Percentiles rank a stretch among this genome's conserved stretches.
phyloP scores from a whole-genome alignment of 2,329 filamentous ascomycete species.

The Ophiostoma piceae region DNA sequence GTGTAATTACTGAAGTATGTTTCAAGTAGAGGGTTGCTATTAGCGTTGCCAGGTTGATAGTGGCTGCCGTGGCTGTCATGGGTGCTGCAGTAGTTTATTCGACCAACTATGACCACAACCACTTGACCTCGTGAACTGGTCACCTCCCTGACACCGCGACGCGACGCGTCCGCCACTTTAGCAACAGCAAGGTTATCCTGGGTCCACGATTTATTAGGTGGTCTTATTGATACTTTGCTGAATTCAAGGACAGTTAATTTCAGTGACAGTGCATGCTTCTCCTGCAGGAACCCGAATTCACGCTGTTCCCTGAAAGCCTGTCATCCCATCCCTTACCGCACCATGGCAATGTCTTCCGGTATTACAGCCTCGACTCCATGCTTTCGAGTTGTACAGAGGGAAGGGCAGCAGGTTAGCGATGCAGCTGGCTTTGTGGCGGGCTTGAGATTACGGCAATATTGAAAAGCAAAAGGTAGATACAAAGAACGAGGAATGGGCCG shows the following conservation, averaged over 20 bases:
- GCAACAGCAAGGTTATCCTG: neutral
- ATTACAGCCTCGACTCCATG: neutral
- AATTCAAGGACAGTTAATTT: neutral
- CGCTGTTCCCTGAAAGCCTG: neutral
- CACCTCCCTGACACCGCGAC: neutral
- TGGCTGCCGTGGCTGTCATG: neutral
- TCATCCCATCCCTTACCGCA: neutral
- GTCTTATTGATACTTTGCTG: neutral
- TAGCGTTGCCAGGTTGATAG: neutral
- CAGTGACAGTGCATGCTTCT: neutral
- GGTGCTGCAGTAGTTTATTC: too few relatives aligned
- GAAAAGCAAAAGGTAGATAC: neutral
- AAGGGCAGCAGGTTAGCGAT: neutral
- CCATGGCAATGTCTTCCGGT: neutral
- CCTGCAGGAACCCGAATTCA: neutral
- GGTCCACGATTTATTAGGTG: neutral
- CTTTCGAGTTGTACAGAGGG: neutral
- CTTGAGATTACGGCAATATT: neutral
- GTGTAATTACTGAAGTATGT: neutral
- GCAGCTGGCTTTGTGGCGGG: neutral
- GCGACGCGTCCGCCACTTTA: constrained; percentile 4
- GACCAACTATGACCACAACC: neutral
- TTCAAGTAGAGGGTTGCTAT: neutral
- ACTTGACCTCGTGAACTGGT: neutral
- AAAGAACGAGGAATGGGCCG: neutral